A percentile compares a stretch with the other conserved stretches of the same genome.
Conservation (phyloP, 805 yeast genomes). For the Yamadazyma laniorum region DNA sequence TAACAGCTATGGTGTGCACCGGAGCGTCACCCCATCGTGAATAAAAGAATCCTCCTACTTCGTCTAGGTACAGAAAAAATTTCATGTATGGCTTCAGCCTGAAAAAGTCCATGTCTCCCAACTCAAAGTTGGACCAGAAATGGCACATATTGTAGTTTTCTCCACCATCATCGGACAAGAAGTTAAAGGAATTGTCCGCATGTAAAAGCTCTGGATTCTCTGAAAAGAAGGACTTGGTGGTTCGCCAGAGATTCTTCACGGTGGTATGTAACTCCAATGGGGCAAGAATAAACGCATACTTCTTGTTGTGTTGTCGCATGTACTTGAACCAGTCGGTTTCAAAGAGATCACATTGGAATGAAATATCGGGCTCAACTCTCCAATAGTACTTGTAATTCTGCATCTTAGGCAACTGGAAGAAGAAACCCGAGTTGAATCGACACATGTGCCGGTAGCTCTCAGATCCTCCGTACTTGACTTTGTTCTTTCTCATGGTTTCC, state of each 20-base stretch:
- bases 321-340: slow-evolving; percentile 85
- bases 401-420: slow-evolving; percentile 72
- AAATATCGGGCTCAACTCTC: slow-evolving; percentile 89
- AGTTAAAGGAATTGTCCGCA: slow-evolving; percentile 64
- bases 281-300: slow-evolving; percentile 84
- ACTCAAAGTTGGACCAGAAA: slow-evolving; percentile 89
- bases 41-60: slow-evolving; percentile 84
- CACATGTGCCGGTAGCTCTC: slow-evolving; percentile 90
- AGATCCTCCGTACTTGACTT: slow-evolving; percentile 71
- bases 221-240: slow-evolving; percentile 63
- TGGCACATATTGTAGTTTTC: slow-evolving; percentile 75
- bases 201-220: slow-evolving; percentile 60
- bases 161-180: slow-evolving; percentile 68
- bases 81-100: slow-evolving; percentile 64
- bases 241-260: slow-evolving; percentile 79
- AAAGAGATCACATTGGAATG: slow-evolving; percentile 71
- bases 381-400: slow-evolving; percentile 84
- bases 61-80: slow-evolving; percentile 71
- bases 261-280: slow-evolving; percentile 81
- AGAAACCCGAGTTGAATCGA: slow-evolving; percentile 88
- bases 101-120: slow-evolving; percentile 74
- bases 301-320: slow-evolving; percentile 71
- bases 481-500: slow-evolving; percentile 49
- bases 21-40: slow-evolving; percentile 97
- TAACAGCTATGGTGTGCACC: slow-evolving; percentile 82